These are phyloP conservation scores for Pseudopyrenochaeta lycopersici DNA, from an alignment of 2,329 filamentous ascomycete species.

Conservation along the genomic window DNA sequence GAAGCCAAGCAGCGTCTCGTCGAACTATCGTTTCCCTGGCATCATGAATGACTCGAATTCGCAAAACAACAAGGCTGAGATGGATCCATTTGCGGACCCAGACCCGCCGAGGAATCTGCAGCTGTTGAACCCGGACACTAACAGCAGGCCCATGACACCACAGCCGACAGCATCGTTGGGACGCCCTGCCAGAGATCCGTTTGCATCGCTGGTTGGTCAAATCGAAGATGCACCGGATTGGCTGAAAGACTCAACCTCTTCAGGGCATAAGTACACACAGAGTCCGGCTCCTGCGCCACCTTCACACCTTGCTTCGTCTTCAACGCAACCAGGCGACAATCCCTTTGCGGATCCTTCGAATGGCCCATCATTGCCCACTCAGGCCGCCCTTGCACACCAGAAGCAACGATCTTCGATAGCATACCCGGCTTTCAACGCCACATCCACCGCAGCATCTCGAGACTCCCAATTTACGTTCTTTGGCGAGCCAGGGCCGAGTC, in stretches of 20 bases:
- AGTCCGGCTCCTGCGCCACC: slow-evolving; percentile 40
- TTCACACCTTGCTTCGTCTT: slow-evolving; percentile 40
- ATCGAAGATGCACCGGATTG: slow-evolving; percentile 37
- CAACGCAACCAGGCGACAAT: slow-evolving; percentile 32
- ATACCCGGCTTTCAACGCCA: slow-evolving; percentile 36
- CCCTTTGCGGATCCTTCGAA: slow-evolving; percentile 40
- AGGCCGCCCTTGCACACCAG: slow-evolving; percentile 33
- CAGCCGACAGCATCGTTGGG: slow-evolving; percentile 35
- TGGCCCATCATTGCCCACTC: slow-evolving; percentile 30
- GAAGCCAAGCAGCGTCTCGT: slow-evolving; percentile 39
- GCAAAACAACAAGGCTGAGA: slow-evolving; percentile 26
- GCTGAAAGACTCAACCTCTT: slow-evolving; percentile 22
- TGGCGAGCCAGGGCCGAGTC: slow-evolving; percentile 47
- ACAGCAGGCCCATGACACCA: slow-evolving; percentile 33
- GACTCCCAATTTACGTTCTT: slow-evolving; percentile 40
- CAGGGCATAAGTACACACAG: slow-evolving; percentile 38
- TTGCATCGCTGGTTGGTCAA: slow-evolving; percentile 40
- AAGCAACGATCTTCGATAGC: slow-evolving; percentile 32
- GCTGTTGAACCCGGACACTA: slow-evolving; percentile 37
- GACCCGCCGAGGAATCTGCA: slow-evolving; percentile 28
- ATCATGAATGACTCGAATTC: slow-evolving; percentile 36
- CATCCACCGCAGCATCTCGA: slow-evolving; percentile 30
- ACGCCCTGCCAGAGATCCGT: slow-evolving; percentile 35
- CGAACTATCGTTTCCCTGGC: slow-evolving; percentile 37
- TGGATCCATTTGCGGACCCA: slow-evolving; percentile 41